Base-by-base conservation (phyloP, 169 alveolate species). In the Cryptosporidium sp. region DNA sequence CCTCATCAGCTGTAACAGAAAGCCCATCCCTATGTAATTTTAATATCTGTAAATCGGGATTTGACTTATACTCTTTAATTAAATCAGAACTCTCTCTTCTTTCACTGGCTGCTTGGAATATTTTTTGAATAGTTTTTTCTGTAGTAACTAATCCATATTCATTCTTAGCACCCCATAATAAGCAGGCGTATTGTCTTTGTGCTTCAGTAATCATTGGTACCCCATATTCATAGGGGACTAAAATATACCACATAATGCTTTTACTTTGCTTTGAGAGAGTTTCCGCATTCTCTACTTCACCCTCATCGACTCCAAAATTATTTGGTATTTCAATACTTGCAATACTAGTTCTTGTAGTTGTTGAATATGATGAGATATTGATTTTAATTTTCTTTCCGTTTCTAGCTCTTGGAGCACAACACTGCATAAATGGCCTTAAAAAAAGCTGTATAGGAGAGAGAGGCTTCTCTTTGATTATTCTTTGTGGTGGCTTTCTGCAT, bases 1-100 rank as follows among this genome's bases (percentile, higher is more conserved):
- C 73, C 23, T 80, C 89, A 26, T 80, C 89, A 21, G 52, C 89
- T 12, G 89, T 80, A 16, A 65, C 75, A 43, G 89, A 80, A 26
- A 62, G 33, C 18, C 89, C 89, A 29, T 80, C 75, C 68, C 89
- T 80, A 65, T 31, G 41, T 26, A 80, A 23, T n/a, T 80, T 80
- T 43, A 80, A 23, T 41, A 80, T 31, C 14, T 80, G 89, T 23
- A 80, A 67, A 62, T 80, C 89, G 12, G 89, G 89, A 29, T 80
- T 80, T 37, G 80, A 23, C 62, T 65, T 80, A 29, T 80, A 80
- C 39, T 80, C 89, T 37, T 58, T 80, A n/a, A 80, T n/a, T n/a
- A 65, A 18, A 65, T 80, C 89, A 45, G 70, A 29, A 50, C 35
- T 48, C 39, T 80, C 89, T 41, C 51, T 80, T 50, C 59, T 59